Base-by-base conservation (phyloP, 2,329 filamentous ascomycete species). In the Pleoardoris graminearum region DNA sequence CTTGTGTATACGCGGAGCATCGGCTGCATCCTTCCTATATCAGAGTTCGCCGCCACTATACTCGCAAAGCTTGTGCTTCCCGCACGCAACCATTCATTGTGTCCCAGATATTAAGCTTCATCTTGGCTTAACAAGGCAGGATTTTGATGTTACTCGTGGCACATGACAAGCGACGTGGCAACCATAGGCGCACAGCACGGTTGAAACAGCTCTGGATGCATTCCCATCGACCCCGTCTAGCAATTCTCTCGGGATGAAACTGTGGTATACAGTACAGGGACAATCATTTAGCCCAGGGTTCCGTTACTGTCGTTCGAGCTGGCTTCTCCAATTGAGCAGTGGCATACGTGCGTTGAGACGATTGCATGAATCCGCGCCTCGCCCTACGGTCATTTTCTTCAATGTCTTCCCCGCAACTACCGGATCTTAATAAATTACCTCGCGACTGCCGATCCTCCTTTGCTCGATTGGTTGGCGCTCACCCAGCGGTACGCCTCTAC, bases 361-460 rank as follows among this genome's bases (percentile, higher is more conserved):
- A 41, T 42, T 21, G 27, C 21, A 21, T 16, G 37, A n/a, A 32
- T 22, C 32, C 39, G 25, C 22, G 48, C 45, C 32, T 19, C 23
- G 33, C 14, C 23, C 19, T 3, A 27, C 39, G 4, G 29, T 38
- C 36, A 43, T 22, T 44, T 52, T 48, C 30, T 21, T 39, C 51
- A 44, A 35, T 29, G 33, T n/a, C 53, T 62, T 62, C 55, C 59
- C 63, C 57, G 59, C 53, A 61, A 47, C 35, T 43, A 54, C 47
- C 29, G 48, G 37, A 4, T 54, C 41, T 43, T 27, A 21, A 30
- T 51, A 60, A 29, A 61, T 65, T 62, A 47, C 2, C 17, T 19
- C 19, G 21, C 56, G 67, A 66, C 60, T 67, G 63, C 66, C 65
- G 62, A 44, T 25, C 36, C 49, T 51, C 51, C 52, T 59, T 51